phyloP scores from a whole-genome alignment of 1,284 basidiomycete species.

The Vanrija pseudolonga region DNA sequence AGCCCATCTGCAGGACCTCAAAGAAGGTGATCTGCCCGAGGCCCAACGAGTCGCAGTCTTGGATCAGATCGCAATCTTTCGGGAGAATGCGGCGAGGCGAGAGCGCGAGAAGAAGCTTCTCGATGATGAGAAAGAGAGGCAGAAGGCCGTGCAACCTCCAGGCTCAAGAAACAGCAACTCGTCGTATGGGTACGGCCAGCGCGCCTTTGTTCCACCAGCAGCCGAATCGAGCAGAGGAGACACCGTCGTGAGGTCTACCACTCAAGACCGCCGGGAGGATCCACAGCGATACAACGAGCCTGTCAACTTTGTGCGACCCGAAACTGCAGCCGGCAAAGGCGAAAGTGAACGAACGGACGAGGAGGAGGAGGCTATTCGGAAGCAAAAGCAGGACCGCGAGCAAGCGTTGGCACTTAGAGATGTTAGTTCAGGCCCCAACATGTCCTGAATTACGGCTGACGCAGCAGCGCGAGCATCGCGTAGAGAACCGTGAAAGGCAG shows the following conservation, averaged over 20 bases:
- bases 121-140: conserved; percentile 51
- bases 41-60: conserved; percentile 88
- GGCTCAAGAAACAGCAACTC: neutral
- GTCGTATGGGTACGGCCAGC: conserved; percentile 35
- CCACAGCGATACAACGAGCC: conserved; percentile 72
- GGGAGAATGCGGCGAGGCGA: conserved; percentile 77
- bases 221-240: too few relatives aligned
- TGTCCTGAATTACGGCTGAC: neutral
- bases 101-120: conserved; percentile 78
- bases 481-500: conserved; percentile 71
- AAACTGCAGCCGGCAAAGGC: conserved; percentile 51
- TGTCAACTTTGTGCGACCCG: conserved; percentile 71
- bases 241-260: too few relatives aligned
- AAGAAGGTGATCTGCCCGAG: conserved; percentile 93
- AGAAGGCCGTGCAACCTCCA: conserved; percentile 18
- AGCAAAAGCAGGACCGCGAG: conserved; percentile 66
- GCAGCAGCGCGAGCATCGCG: conserved; percentile 56
- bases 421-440: conserved; percentile 54
- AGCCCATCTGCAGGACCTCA: conserved; percentile 88
- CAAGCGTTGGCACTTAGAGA: conserved; percentile 78
- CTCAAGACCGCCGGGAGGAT: conserved; percentile 50
- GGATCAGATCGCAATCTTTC: conserved; percentile 89
- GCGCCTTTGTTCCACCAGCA: conserved; percentile 6
- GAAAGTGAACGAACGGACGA: conserved; percentile 68
- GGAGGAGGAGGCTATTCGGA: conserved; percentile 72